Percentiles rank a stretch among this genome's conserved stretches.
Evolutionary conservation across 148 eudicot genomes (phyloP).

Genomic region (Rheum nobile): DNA sequence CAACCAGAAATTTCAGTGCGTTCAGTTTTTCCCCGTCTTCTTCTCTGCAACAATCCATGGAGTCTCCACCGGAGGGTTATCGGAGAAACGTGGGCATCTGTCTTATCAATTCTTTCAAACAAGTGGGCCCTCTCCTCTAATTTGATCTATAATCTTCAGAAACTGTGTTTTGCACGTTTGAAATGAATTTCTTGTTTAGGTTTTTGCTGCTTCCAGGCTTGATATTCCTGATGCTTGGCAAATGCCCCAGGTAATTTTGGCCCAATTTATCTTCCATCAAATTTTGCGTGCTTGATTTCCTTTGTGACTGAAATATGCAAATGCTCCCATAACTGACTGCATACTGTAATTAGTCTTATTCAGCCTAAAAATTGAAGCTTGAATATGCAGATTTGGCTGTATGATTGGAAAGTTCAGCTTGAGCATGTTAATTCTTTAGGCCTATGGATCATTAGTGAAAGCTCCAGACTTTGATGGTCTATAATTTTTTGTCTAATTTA

Average conservation of each 20-base stretch:
- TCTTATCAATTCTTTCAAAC: conserved; percentile 68
- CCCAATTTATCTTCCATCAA: neutral
- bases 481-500: neutral
- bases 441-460: neutral
- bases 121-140: conserved; percentile 19
- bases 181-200: conserved; percentile 21
- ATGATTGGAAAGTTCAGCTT: neutral
- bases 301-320: neutral
- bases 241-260: conserved; percentile 73
- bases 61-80: conserved; percentile 68
- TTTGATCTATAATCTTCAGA: neutral
- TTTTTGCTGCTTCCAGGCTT: conserved; percentile 86
- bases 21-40: conserved; percentile 19
- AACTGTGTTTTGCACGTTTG: neutral
- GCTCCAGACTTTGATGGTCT: neutral
- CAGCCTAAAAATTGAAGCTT: neutral
- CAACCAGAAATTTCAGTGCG: conserved; percentile 1
- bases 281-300: neutral
- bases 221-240: conserved; percentile 89
- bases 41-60: conserved; percentile 37
- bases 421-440: neutral
- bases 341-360: neutral
- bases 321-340: neutral
- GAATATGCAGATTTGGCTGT: neutral
- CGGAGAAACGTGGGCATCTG: conserved; percentile 79